These are phyloP conservation scores for Heracleum sosnowskyi DNA, from an alignment of 129 eudicot species.

Conservation along the genomic window DNA sequence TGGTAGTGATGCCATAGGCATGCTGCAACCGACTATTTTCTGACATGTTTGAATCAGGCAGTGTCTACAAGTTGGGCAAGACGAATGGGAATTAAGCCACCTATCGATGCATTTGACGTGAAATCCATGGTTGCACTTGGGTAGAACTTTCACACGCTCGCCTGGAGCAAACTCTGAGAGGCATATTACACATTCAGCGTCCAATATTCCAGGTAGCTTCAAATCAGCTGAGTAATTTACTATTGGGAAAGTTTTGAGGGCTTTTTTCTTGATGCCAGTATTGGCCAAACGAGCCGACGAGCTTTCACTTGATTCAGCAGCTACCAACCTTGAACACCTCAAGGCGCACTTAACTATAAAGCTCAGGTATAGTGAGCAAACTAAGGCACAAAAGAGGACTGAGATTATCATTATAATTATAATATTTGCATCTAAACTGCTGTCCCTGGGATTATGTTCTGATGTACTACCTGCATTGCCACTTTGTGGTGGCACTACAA, in stretches of 20 bases:
- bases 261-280: constrained; percentile 61
- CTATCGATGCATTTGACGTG: constrained; percentile 71
- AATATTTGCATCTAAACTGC: constrained; percentile 64
- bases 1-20: constrained; percentile 8
- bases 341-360: constrained; percentile 63
- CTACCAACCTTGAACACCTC: constrained; percentile 37
- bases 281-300: constrained; percentile 28
- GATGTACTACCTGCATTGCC: too few relatives aligned
- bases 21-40: constrained; percentile 34
- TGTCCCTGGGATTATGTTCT: constrained; percentile 22
- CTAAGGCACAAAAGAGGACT: constrained; percentile 68
- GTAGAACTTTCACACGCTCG: constrained; percentile 47
- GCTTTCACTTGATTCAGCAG: constrained; percentile 17
- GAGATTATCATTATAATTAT: constrained; percentile 69
- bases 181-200: constrained; percentile 64
- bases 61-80: constrained; percentile 87
- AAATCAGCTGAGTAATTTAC: constrained; percentile 38
- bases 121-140: constrained; percentile 81
- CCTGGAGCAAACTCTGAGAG: constrained; percentile 55
- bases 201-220: constrained; percentile 56
- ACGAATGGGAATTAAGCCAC: constrained; percentile 76
- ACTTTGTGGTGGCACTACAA: too few relatives aligned
- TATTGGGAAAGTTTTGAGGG: constrained; percentile 53
- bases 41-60: constrained; percentile 59
- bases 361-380: constrained; percentile 71